Conservation (phyloP, 305 asterid species). For the Fraxinus dipetala region DNA sequence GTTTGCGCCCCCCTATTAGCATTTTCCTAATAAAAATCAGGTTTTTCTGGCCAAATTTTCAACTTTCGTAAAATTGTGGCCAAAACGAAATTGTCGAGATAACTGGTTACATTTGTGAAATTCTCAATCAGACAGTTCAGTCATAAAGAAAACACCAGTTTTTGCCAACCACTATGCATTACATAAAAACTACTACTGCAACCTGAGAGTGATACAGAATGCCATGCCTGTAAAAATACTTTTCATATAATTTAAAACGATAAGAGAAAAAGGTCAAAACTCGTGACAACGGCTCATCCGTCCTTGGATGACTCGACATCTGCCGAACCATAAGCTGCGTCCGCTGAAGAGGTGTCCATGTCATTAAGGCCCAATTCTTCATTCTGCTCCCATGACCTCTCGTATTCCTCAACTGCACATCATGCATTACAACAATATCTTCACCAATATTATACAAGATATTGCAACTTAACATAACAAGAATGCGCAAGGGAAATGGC, state of each 20-base stretch:
- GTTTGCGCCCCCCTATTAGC: too few relatives aligned
- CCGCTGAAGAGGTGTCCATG: constrained; percentile 85
- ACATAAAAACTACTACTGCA: background rate
- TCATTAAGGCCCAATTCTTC: constrained; percentile 94
- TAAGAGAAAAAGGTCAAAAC: background rate
- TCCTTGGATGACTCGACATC: background rate
- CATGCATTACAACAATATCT: background rate
- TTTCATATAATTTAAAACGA: background rate
- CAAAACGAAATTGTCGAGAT: background rate
- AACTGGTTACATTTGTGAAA: background rate
- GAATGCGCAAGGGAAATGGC: background rate
- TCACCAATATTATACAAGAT: background rate
- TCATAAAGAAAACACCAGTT: background rate
- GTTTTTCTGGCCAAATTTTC: background rate
- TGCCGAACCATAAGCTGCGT: constrained; percentile 43
- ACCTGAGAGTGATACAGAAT: background rate
- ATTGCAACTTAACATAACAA: background rate
- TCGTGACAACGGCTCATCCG: background rate
- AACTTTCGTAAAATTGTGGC: background rate
- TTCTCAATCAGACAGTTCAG: background rate
- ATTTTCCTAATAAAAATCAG: too few relatives aligned
- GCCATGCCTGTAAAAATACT: background rate
- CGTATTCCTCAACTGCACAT: constrained; percentile 69
- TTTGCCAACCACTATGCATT: background rate
- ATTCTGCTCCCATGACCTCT: constrained; percentile 91